A percentile compares a stretch with the other conserved stretches of the same genome.
phyloP scores from a whole-genome alignment of 805 yeast species.

The Wickerhamomyces chambardii region DNA sequence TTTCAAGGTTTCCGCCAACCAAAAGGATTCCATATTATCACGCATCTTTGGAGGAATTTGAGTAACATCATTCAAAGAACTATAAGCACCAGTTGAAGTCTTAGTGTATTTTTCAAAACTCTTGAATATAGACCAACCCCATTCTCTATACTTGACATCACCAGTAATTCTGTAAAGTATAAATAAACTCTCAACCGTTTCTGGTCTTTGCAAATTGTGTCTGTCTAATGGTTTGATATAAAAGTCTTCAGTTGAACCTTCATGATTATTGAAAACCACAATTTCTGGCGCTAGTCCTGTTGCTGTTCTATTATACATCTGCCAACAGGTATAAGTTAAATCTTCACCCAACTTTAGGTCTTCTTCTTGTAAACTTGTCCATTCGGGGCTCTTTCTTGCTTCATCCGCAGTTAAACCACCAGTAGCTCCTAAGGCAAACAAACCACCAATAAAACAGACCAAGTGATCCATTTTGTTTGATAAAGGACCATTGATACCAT shows the following conservation, averaged over 20 bases:
- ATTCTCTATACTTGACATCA: conserved; percentile 72
- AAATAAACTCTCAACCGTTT: conserved; percentile 85
- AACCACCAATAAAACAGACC: conserved; percentile 88
- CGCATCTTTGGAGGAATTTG: conserved; percentile 36
- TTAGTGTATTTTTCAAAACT: conserved; percentile 55
- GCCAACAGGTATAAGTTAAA: conserved; percentile 72
- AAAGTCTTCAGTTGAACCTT: conserved; percentile 42
- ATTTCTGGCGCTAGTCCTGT: conserved; percentile 88
- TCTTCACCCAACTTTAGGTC: conserved; percentile 70
- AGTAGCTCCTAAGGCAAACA: conserved; percentile 85
- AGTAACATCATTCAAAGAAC: conserved; percentile 63
- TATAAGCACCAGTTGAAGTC: conserved; percentile 42
- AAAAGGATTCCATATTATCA: conserved; percentile 85
- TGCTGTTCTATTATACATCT: conserved; percentile 63
- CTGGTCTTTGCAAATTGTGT: conserved; percentile 89
- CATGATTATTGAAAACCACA: conserved; percentile 67
- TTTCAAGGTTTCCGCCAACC: conserved; percentile 91
- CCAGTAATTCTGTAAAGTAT: conserved; percentile 72
- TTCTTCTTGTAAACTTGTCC: conserved; percentile 49
- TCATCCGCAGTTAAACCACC: conserved; percentile 49
- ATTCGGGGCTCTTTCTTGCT: conserved; percentile 44
- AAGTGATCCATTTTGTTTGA: conserved; percentile 84
- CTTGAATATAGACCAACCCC: conserved; percentile 85
- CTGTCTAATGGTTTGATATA: conserved; percentile 59
- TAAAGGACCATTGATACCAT: conserved; percentile 52